Conservation (phyloP, 768 basidiomycete species). For the Chalciporus pseudorubinellus region DNA sequence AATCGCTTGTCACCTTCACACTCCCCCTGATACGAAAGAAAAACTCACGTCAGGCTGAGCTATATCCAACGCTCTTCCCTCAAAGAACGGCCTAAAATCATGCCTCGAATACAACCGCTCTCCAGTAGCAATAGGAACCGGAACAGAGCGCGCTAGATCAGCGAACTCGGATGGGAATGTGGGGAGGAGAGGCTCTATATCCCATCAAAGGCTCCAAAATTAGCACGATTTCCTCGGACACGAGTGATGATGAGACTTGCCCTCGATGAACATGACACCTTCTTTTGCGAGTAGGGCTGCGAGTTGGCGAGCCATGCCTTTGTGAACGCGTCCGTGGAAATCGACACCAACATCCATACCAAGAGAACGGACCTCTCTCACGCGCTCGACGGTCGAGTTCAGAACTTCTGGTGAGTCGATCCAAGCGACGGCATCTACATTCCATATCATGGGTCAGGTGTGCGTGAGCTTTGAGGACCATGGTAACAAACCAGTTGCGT, state of each 20-base stretch:
- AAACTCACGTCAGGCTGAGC: constrained; percentile 61
- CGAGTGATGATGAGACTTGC: constrained; percentile 20
- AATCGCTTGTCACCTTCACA: neutral
- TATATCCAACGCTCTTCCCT: constrained; percentile 61
- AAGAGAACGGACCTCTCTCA: constrained; percentile 48
- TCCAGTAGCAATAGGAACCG: constrained; percentile 61
- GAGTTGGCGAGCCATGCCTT: constrained; percentile 67
- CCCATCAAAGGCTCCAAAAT: neutral
- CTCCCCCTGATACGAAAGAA: neutral
- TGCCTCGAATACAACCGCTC: constrained; percentile 62
- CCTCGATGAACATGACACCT: constrained; percentile 65
- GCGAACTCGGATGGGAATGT: constrained; percentile 61
- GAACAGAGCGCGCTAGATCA: constrained; percentile 51
- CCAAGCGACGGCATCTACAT: constrained; percentile 42
- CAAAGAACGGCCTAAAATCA: constrained; percentile 66
- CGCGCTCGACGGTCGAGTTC: constrained; percentile 48
- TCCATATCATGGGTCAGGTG: constrained; percentile 13
- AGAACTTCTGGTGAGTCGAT: constrained; percentile 59
- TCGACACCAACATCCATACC: constrained; percentile 67
- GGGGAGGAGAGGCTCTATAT: constrained; percentile 54
- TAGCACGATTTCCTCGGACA: neutral
- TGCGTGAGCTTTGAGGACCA: neutral
- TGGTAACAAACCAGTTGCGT: constrained; percentile 47
- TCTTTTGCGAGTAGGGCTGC: constrained; percentile 58
- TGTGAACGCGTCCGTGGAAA: constrained; percentile 70